Evolutionary conservation across 345 rosid species (phyloP).

Genomic region (Aquilaria yunnanensis): DNA sequence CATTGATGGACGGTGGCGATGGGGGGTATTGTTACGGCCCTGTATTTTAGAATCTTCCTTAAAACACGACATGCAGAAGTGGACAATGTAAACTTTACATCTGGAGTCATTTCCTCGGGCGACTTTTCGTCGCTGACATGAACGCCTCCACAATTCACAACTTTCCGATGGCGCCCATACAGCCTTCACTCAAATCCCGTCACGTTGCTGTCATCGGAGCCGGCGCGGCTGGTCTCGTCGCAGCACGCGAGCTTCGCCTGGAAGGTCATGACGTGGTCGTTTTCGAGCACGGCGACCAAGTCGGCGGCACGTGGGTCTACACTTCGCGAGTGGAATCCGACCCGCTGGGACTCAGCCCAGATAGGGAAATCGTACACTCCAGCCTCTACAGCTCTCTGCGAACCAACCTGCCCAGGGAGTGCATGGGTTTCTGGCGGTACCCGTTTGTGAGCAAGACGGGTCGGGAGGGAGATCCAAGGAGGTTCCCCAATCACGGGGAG

Average conservation of each 20-base stretch:
- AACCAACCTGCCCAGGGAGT: conserved; percentile 81
- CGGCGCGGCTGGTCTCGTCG: conserved; percentile 76
- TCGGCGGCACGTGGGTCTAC: conserved; percentile 86
- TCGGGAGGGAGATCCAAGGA: conserved; percentile 47
- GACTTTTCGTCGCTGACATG: too few species aligned
- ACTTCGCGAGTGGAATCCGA: conserved; percentile 51
- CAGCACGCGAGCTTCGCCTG: conserved; percentile 67
- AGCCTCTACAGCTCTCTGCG: conserved; percentile 84
- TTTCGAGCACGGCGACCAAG: conserved; percentile 53
- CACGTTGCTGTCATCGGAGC: conserved; percentile 86
- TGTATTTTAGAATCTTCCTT: too few species aligned
- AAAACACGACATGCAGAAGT: too few species aligned
- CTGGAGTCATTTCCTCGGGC: too few species aligned
- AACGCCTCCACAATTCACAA: background rate
- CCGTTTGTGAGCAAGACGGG: conserved; percentile 42
- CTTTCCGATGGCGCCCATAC: conserved; percentile 25
- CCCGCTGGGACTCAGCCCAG: conserved; percentile 56
- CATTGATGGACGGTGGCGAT: too few species aligned
- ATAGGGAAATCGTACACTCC: conserved; percentile 45
- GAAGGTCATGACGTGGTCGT: conserved; percentile 80
- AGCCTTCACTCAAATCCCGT: conserved; percentile 26
- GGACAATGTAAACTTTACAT: too few species aligned
- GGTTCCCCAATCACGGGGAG: conserved; percentile 72
- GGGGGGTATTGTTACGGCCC: too few species aligned
- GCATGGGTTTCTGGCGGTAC: conserved; percentile 71